These are phyloP conservation scores for Coemansia reversa DNA, from an alignment of 192 early-diverging fungal species.

Conservation along the genomic window DNA sequence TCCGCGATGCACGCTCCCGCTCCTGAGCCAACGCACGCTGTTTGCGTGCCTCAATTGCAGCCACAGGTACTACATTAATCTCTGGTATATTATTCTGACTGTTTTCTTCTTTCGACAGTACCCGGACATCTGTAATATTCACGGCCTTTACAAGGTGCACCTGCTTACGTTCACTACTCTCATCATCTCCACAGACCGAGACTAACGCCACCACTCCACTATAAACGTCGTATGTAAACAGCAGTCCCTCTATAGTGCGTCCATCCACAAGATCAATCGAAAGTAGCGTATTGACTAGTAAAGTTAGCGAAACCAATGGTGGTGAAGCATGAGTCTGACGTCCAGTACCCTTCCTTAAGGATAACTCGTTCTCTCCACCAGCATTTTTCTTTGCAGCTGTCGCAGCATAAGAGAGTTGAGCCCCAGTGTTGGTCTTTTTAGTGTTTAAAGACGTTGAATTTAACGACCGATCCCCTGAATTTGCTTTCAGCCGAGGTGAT, in stretches of 20 bases:
- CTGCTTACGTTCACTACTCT: conserved; percentile 9
- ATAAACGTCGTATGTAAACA: conserved; percentile 50
- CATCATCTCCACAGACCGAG: conserved; percentile 14
- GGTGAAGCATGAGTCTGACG: conserved; percentile 12
- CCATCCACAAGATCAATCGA: conserved; percentile 29
- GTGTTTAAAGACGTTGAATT: conserved; percentile 1
- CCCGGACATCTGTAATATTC: conserved; percentile 30
- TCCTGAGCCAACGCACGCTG: conserved; percentile 29
- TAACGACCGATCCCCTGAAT: conserved; percentile 1
- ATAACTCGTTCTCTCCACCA: not conserved
- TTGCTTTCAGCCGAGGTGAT: conserved; percentile 42
- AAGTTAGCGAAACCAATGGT: conserved; percentile 20
- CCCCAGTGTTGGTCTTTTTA: not conserved
- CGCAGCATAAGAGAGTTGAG: conserved; percentile 41
- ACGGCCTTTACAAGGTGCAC: conserved; percentile 29
- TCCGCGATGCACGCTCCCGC: conserved; percentile 44
- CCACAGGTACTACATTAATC: conserved; percentile 1
- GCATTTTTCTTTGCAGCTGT: conserved; percentile 34
- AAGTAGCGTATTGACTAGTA: conserved; percentile 28
- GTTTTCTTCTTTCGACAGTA: conserved; percentile 8
- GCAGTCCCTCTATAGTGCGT: conserved; percentile 24
- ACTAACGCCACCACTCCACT: conserved; percentile 44
- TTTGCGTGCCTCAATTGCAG: conserved; percentile 40
- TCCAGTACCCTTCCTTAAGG: not conserved
- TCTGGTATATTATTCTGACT: not conserved